Conservation (phyloP, 495 filamentous ascomycete species). For the Aspergillus panamensis region DNA sequence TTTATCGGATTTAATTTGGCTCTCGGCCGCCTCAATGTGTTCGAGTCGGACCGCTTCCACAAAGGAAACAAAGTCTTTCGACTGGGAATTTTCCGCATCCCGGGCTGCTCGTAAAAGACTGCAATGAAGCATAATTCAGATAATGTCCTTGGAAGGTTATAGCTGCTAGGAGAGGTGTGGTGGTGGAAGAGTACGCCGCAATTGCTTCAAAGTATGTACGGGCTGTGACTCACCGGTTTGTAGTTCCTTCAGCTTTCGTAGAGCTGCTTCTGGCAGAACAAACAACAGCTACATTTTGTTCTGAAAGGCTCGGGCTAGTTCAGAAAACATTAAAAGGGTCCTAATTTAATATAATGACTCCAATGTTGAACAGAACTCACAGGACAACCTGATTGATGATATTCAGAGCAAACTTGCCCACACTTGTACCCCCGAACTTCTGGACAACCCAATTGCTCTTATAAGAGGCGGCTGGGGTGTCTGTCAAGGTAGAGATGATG, state of each 20-base stretch:
- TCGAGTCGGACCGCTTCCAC: slow-evolving; percentile 72
- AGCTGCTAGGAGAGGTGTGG: not conserved
- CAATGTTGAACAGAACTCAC: slow-evolving; percentile 39
- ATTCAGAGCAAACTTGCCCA: slow-evolving; percentile 64
- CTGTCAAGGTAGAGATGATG: slow-evolving; percentile 15
- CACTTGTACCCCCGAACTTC: slow-evolving; percentile 79
- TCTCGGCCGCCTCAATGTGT: slow-evolving; percentile 63
- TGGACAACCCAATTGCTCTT: slow-evolving; percentile 69
- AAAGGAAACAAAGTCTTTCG: slow-evolving; percentile 61
- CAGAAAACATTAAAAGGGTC: slow-evolving; percentile 10
- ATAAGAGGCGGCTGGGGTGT: slow-evolving; percentile 5
- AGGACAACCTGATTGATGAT: slow-evolving; percentile 72
- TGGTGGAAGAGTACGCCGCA: not conserved
- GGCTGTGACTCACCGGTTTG: slow-evolving; percentile 73
- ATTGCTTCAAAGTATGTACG: not conserved
- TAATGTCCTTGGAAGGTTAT: not conserved
- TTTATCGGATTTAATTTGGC: slow-evolving; percentile 57
- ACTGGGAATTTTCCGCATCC: slow-evolving; percentile 59
- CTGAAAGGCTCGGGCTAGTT: slow-evolving; percentile 59
- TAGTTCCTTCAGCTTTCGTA: slow-evolving; percentile 88
- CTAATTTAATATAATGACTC: not conserved
- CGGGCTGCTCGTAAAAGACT: slow-evolving; percentile 69
- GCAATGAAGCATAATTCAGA: slow-evolving; percentile 1
- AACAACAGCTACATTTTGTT: slow-evolving; percentile 76
- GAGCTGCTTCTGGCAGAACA: slow-evolving; percentile 90